Base-by-base conservation (phyloP, 2,329 filamentous ascomycete genomes). In the Paecilomyces dactylethromorphus region DNA sequence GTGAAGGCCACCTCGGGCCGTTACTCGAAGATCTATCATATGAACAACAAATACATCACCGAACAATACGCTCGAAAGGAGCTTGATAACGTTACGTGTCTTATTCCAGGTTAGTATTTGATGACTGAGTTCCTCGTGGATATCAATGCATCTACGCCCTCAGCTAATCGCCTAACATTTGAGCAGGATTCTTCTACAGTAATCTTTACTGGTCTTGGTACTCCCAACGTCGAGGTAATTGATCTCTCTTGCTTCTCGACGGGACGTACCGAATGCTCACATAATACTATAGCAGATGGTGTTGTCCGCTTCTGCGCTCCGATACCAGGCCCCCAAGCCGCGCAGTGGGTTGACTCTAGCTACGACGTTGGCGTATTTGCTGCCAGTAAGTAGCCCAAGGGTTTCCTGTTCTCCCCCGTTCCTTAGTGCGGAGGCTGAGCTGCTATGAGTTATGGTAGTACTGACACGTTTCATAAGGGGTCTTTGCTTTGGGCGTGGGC, bases 371-470 rank as follows among this genome's bases (percentile, higher is more conserved):
- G 64, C 0, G 18, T 56, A 12, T 64, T 58, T 52, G 59, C 63
- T 26, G 63, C 64, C 21, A 59, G 64, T 65, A 60, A 52, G 60
- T 51, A n/a, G n/a, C n/a, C n/a, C n/a, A n/a, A n/a, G n/a, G n/a
- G n/a, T n/a, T n/a, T n/a, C n/a, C n/a, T n/a, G n/a, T n/a, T n/a
- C n/a, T n/a, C n/a, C n/a, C n/a, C n/a, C n/a, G n/a, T n/a, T n/a
- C n/a, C n/a, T n/a, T n/a, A n/a, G n/a, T n/a, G n/a, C n/a, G n/a
- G n/a, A n/a, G n/a, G n/a, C n/a, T n/a, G n/a, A n/a, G n/a, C n/a
- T n/a, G n/a, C n/a, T n/a, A n/a, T n/a, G n/a, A n/a, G n/a, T n/a
- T n/a, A n/a, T n/a, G n/a, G n/a, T n/a, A n/a, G n/a, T n/a, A n/a
- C n/a, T n/a, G n/a, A n/a, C n/a, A n/a, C n/a, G n/a, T n/a, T n/a